Base-by-base conservation (phyloP, 129 eudicot genomes). In the Dittrichia graveolens region DNA sequence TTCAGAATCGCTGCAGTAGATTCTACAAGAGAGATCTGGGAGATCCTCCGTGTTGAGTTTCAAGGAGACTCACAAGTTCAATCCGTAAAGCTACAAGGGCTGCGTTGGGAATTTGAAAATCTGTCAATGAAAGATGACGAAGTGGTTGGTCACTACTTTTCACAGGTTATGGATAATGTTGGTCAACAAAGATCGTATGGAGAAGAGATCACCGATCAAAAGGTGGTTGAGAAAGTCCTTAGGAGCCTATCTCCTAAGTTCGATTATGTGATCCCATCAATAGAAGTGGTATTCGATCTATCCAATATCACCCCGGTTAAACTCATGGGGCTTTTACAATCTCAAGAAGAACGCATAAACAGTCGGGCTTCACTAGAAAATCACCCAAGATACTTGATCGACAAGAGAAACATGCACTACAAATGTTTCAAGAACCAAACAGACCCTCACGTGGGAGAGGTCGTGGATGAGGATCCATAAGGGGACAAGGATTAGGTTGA, bases 101-200 rank as follows among this genome's bases (percentile, higher is more conserved):
- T 73, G 6, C 38, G 79, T 4, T 42, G 64, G 12, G 72, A 63
- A 5, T 74, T 63, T 6, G 72, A 72, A 50, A 74, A 14, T 38
- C 12, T 74, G 16, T 40, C 12, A 8, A 75, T 75, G 80, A 75
- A 75, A 4, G 64, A 54, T 3, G n/a, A 7, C 14, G 79, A 75
- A 41, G 6, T 6, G 2, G 8, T 75, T 1, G 37, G 46, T 4
- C 73, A 64, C 10, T 75, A 9, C 44, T 65, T 41, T 5, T 64
- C 73, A 10, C 56, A 46, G 52, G 16, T 55, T 4, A 65, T 38
- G 56, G 50, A 13, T 12, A 45, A 53, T 3, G 73, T 65, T 2
- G 52, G 31, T 65, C 80, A 75, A 12, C 15, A 52, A 35, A 3
- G 60, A 16, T 13, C 64, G 0, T 61, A 40, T 61, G 73, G 73